Conservation (phyloP, 2,329 filamentous ascomycete genomes). For the Camillea tinctor region DNA sequence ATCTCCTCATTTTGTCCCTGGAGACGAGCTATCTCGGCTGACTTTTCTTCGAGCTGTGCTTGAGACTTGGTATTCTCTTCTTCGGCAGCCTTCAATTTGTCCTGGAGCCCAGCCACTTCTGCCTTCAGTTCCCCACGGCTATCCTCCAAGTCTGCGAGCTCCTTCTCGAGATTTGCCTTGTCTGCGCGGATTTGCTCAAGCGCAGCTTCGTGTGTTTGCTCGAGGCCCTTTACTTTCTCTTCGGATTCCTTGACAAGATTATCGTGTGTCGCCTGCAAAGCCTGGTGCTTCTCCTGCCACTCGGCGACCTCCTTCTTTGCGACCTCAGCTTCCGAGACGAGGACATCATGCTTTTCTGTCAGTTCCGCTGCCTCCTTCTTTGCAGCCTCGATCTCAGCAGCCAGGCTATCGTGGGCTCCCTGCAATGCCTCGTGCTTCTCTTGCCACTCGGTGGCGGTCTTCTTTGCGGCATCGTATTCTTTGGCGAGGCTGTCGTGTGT, state of each 20-base stretch:
- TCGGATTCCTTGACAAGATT: conserved; percentile 19
- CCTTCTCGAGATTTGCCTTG: conserved; percentile 25
- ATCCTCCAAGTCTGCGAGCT: conserved; percentile 27
- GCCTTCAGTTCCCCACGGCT: conserved; percentile 22
- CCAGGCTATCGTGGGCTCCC: conserved; percentile 8
- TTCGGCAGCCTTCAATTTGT: conserved; percentile 21
- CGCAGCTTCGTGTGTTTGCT: conserved; percentile 20
- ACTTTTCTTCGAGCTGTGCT: conserved; percentile 31
- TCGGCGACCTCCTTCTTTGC: conserved; percentile 32
- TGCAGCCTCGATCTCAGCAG: conserved; percentile 23
- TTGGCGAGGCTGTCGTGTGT: conserved; percentile 22
- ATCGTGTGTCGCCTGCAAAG: conserved; percentile 17
- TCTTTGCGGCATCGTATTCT: conserved; percentile 25
- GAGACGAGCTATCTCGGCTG: conserved; percentile 30
- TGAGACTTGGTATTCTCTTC: conserved; percentile 17
- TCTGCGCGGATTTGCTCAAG: conserved; percentile 18
- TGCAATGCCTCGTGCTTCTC: conserved; percentile 23
- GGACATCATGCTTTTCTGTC: conserved; percentile 22
- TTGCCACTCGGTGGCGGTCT: conserved; percentile 20
- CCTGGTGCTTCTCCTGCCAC: conserved; percentile 21
- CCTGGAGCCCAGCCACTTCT: conserved; percentile 20
- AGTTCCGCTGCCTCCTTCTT: conserved; percentile 25
- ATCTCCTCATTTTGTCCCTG: conserved; percentile 34
- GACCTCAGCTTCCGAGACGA: conserved; percentile 29
- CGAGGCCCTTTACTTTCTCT: conserved; percentile 21